Conservation (phyloP, 306 rosid genomes). For the Sphenostylis stenocarpa region DNA sequence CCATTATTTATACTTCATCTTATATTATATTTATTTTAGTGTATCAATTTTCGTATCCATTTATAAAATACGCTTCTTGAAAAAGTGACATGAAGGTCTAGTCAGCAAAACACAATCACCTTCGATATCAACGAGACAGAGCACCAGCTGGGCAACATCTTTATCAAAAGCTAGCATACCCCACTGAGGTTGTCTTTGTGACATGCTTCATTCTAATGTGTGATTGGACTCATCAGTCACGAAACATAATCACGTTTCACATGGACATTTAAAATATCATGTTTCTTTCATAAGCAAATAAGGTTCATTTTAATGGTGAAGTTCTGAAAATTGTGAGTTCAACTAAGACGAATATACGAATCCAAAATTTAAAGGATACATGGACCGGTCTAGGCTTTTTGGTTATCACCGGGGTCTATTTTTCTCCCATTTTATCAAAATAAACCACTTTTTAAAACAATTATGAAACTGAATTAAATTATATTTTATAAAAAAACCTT, state of each 20-base stretch:
- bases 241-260: background rate
- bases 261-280: background rate
- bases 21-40: too few relatives aligned
- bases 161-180: constrained; percentile 30
- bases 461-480: too few relatives aligned
- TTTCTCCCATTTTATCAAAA: too few relatives aligned
- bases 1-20: too few relatives aligned
- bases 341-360: too few relatives aligned
- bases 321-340: background rate
- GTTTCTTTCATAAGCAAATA: background rate
- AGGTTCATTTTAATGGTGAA: background rate
- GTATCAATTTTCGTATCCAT: too few relatives aligned
- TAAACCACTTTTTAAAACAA: too few relatives aligned
- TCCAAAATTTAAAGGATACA: too few relatives aligned
- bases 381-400: too few relatives aligned
- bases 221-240: background rate
- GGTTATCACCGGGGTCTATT: too few relatives aligned
- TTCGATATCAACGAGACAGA: constrained; percentile 27
- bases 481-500: too few relatives aligned
- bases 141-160: constrained; percentile 38
- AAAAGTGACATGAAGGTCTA: constrained; percentile 44
- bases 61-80: too few relatives aligned
- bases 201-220: background rate
- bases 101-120: constrained; percentile 41
- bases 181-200: background rate